Percentiles rank a stretch among this genome's conserved stretches.
phyloP scores from a whole-genome alignment of 1,284 basidiomycete species.

The Xerocomus nothofagi region DNA sequence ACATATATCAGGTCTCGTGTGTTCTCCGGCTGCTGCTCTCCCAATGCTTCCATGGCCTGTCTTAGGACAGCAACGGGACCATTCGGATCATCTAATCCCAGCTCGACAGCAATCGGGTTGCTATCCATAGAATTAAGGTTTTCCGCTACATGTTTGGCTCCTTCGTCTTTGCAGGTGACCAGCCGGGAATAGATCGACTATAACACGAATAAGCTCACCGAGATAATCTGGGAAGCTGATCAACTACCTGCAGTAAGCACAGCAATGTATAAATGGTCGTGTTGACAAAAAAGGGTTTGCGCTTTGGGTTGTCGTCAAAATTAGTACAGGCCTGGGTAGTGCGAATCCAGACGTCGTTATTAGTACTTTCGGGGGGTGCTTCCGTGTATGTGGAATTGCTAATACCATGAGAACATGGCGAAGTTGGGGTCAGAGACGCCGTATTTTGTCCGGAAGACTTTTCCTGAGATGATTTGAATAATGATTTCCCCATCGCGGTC shows the following conservation, averaged over 20 bases:
- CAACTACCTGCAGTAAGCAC: slow-evolving; percentile 77
- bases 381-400: slow-evolving; percentile 32
- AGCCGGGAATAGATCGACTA: slow-evolving; percentile 91
- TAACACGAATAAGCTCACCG: slow-evolving; percentile 6
- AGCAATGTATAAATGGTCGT: slow-evolving; percentile 91
- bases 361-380: slow-evolving; percentile 30
- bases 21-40: slow-evolving; percentile 32
- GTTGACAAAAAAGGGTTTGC: slow-evolving; percentile 84
- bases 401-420: slow-evolving; percentile 38
- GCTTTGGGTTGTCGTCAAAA: slow-evolving; percentile 23
- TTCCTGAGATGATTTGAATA: slow-evolving; percentile 70
- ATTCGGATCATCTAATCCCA: slow-evolving; percentile 76
- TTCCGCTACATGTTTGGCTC: slow-evolving; percentile 59
- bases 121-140: slow-evolving; percentile 60
- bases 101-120: slow-evolving; percentile 70
- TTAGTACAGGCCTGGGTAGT: slow-evolving; percentile 41
- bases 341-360: slow-evolving; percentile 60
- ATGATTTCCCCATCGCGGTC: slow-evolving; percentile 66
- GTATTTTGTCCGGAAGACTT: slow-evolving; percentile 36
- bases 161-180: slow-evolving; percentile 81
- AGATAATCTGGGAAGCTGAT: slow-evolving; percentile 1
- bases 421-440: slow-evolving; percentile 11
- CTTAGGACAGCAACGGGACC: slow-evolving; percentile 65
- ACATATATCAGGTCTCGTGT: slow-evolving; percentile 74
- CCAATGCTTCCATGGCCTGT: slow-evolving; percentile 59